Evolutionary conservation across 2,329 filamentous ascomycete genomes (phyloP), one percentile per base, ranked within the genome.

Genomic region (Neopestalotiopsis clavispora): DNA sequence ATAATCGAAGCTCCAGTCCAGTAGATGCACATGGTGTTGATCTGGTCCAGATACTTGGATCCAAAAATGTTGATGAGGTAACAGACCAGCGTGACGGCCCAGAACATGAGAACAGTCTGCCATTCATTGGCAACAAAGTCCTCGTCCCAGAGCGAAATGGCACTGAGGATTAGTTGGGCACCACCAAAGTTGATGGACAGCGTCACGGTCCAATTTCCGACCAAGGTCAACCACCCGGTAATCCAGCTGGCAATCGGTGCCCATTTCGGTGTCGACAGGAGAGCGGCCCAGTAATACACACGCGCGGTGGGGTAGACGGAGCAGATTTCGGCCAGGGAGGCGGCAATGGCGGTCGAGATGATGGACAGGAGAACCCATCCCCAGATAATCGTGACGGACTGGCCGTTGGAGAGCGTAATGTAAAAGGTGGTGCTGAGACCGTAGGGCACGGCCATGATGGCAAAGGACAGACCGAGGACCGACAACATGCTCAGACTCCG

Each of bases 1-100:
- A 93, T 70, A 4, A 92, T 90, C 57, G 88, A 90, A 0, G 85
- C 84, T 0, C 82, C 87, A 0, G 91, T 93, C 91, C 91, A 93
- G 76, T 89, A 92, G 67, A 93, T 92, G 77, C 91, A 93, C 61
- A 92, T 78, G 74, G 91, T 92, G 76, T 93, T 93, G 76, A 93
- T 90, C 66, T 92, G 73, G 75, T 92, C 90, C 63, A 93, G 80
- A 67, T 82, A 75, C 66, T 84, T 87, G 4, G 88, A 84, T 0
- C 84, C 85, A 74, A 92, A 93, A 28, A 90, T 85, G 75, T 93
- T 93, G 64, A 92, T 84, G 9, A 84, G 71, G 73, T 90, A 90
- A 74, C 88, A 91, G 32, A 92, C 77, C 6, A 89, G 71, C 87
- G 91, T 92, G 23, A 92, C 88, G 0, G 88, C 90, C 91, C 91